A percentile compares a stretch with the other conserved stretches of the same genome.
Evolutionary conservation across 2,329 filamentous ascomycete species (phyloP).

Genomic region (Neofusicoccum umdonicola): DNA sequence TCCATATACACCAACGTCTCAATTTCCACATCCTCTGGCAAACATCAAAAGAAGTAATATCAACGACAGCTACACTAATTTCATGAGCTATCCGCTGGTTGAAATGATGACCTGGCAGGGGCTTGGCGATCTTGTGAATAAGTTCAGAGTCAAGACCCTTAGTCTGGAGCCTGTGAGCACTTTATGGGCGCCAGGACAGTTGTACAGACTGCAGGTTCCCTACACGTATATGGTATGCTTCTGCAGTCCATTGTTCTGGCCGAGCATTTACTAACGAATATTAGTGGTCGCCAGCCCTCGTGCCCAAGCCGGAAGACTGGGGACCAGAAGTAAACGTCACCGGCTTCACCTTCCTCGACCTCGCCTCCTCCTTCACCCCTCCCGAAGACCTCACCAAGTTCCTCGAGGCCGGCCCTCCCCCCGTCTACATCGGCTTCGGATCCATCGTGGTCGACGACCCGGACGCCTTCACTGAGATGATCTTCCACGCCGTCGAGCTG

Average conservation of each 20-base stretch:
- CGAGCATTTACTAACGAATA: background rate
- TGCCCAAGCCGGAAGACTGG: slow-evolving; percentile 69
- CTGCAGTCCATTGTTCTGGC: background rate
- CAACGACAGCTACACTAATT: slow-evolving; percentile 72
- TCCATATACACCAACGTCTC: slow-evolving; percentile 71
- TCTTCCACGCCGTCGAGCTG: slow-evolving; percentile 65
- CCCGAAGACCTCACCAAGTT: slow-evolving; percentile 51
- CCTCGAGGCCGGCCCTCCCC: slow-evolving; percentile 46
- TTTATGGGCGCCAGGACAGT: slow-evolving; percentile 71
- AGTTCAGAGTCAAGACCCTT: slow-evolving; percentile 67
- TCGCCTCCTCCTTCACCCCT: slow-evolving; percentile 61
- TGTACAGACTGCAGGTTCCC: slow-evolving; percentile 71
- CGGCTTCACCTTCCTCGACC: slow-evolving; percentile 75
- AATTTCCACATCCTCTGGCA: slow-evolving; percentile 75
- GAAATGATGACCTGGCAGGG: slow-evolving; percentile 70
- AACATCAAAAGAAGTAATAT: slow-evolving; percentile 72
- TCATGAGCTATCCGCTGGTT: slow-evolving; percentile 75
- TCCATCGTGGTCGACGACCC: slow-evolving; percentile 74
- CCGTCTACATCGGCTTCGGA: slow-evolving; percentile 74
- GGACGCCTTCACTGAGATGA: slow-evolving; percentile 65
- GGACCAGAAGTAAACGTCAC: slow-evolving; percentile 68
- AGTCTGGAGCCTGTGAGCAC: slow-evolving; percentile 72
- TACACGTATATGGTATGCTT: slow-evolving; percentile 61
- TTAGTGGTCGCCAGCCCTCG: slow-evolving; percentile 56
- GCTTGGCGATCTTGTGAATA: slow-evolving; percentile 73